Evolutionary conservation across 176 grass and related monocot species (phyloP), one percentile per base, ranked within the genome.

Genomic region (Eragrostis curvula): DNA sequence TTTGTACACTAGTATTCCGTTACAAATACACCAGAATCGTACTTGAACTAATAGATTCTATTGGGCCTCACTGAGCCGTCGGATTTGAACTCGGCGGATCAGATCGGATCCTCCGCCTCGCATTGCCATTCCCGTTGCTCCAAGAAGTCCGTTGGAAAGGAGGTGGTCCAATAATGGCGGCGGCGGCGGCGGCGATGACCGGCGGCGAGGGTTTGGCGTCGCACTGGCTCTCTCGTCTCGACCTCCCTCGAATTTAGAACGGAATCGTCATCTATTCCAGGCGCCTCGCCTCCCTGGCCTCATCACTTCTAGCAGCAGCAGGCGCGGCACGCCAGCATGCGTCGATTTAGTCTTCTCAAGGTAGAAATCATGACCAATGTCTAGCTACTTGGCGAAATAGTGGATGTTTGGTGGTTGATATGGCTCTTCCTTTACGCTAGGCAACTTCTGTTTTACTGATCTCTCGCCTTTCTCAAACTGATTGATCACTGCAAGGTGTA

Each of bases 281-380:
- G 28, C 29, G 13, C 77, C 29, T 52, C 30, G 29, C 46, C 77
- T 68, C 20, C 77, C 46, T 79, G 47, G 20, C 20, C 28, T 68
- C 64, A 14, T 20, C 12, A 30, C 63, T 67, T 64, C 21, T 79
- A n/a, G 29, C 28, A 28, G 46, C 50, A 78, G 17, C 42, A 28
- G 9, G 32, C 2, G 32, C 32, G 32, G 32, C 32, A 36, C 15
- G 12, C 39, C n/a, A 23, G 74, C 18, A 29, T 66, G 11, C 44
- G 49, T 79, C 28, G 45, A 48, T 36, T 65, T 36, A 63, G 16
- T 49, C 23, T 77, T 62, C 74, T 77, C 42, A 12, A 47, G 41
- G 58, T 50, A 20, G 20, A 67, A 67, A 28, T 28, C 74, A 40
- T 1, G 1, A 5, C 8, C 7, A 52, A 6, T 25, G 3, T 67